Base-by-base conservation (phyloP, 2,329 filamentous ascomycete genomes). In the Lecanosticta acicola region DNA sequence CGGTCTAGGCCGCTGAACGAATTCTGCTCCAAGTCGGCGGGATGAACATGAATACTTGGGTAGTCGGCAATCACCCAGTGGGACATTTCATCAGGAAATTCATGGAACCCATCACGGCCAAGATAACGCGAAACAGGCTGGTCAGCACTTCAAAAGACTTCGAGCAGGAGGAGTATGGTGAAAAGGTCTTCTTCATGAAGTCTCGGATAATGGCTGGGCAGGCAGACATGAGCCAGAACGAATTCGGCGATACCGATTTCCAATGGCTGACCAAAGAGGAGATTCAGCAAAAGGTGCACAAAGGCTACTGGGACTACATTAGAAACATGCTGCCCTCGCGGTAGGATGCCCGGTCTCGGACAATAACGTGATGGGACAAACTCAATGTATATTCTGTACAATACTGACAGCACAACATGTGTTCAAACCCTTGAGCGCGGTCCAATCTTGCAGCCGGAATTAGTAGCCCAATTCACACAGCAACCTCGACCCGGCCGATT, bases 21-120 rank as follows among this genome's bases (percentile, higher is more conserved):
- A 81, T 89, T 44, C 75, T 97, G 18, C 75, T 83, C 42, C 77
- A 87, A 59, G 75, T 87, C 3, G 89, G 84, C 8, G 93, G 93
- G 48, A 71, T 86, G 50, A 94, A 98, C 76, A 97, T 98, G 90
- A 97, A 97, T 74, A 96, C 89, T 45, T 98, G 93, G 90, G 80
- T 97, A 58, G 86, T 98, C 41, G 91, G 89, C 50, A 89, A 89
- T 59, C 85, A 85, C 48, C 93, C 93, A 9, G 79, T 96, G 48
- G 91, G 90, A 19, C 85, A 96, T 70, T 71, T 85, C 61, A 75
- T 86, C 56, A 72, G 71, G 50, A 71, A 80, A 52, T 76, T 74
- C 75, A 76, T 57, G 56, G 52, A 53, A 32, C 60, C 64, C 52
- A 47, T 59, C 53, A 53, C 46, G 47, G 53, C 61, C 38, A 55